Evolutionary conservation across 257 asterid species (phyloP), one percentile per base, ranked within the genome.

Genomic region (Fraxinus anomala): DNA sequence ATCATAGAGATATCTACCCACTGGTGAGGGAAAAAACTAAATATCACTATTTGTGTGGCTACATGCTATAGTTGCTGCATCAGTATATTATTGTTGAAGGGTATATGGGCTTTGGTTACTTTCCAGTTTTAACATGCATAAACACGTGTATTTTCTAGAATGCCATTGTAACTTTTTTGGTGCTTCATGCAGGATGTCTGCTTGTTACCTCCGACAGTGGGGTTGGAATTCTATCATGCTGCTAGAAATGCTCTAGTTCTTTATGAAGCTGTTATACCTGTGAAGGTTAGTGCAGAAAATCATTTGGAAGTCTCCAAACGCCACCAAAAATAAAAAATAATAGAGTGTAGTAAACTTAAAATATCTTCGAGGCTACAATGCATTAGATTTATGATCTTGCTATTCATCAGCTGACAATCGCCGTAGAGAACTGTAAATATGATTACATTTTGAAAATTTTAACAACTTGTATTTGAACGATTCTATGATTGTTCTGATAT

Each of bases 201-300:
- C 84, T 79, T 89, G 82, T 91, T 91, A 79, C 94, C 97, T 76
- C 89, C 97, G 70, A 92, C 91, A 81, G 97, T 96, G 80, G 98
- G 90, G 33, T 69, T 92, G 89, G 97, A 91, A 82, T 92, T 93
- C 86, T 96, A 93, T 84, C 88, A 87, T 71, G 88, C 96, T 82
- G 93, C 97, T 80, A 89, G 96, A 89, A 92, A 92, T 85, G 87
- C 95, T 77, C 83, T 93, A 70, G 85, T 88, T 81, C 98, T 96
- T 67, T 96, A 96, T 85, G 99, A 93, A 89, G 97, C 95, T 72
- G 82, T 92, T 77, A 68, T 96, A 83, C 98, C 95, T 31, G 97
- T 89, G 84, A 93, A 93, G 99, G 97, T 96, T 79, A 84, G 97
- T 86, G 80, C 73, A 44, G 37, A 70, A 75, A 63, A 74, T 30